A percentile compares a stretch with the other conserved stretches of the same genome.
Conservation (phyloP, 306 rosid species). For the Amphicarpaea edgeworthii region DNA sequence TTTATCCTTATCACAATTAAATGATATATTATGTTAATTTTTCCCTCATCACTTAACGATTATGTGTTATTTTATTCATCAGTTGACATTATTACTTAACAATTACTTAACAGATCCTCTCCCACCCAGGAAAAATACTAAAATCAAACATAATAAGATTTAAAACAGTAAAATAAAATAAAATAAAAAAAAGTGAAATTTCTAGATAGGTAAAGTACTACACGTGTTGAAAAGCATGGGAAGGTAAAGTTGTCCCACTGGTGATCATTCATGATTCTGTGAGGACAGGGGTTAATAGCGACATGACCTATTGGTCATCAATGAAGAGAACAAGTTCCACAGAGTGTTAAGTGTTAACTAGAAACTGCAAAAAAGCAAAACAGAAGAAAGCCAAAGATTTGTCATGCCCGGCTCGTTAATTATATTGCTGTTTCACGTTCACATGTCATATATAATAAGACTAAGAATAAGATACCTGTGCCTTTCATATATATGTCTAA, state of each 20-base stretch:
- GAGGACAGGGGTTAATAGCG: slow-evolving; percentile 41
- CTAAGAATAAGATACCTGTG: background rate
- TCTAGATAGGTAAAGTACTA: too few species aligned
- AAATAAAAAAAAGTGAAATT: too few species aligned
- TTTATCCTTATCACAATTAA: too few species aligned
- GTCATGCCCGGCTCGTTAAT: slow-evolving; percentile 18
- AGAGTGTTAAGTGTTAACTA: slow-evolving; percentile 42
- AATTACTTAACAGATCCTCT: too few species aligned
- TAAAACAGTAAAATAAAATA: too few species aligned
- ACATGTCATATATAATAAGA: slow-evolving; percentile 22
- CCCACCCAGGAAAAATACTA: too few species aligned
- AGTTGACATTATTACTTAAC: too few species aligned
- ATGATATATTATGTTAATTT: too few species aligned
- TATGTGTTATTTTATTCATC: too few species aligned
- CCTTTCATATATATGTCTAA: background rate
- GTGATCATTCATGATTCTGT: slow-evolving; percentile 40
- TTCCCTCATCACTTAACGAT: too few species aligned
- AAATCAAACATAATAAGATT: too few species aligned
- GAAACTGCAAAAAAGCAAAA: slow-evolving; percentile 16
- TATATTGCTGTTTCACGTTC: slow-evolving; percentile 25
- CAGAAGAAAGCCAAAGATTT: slow-evolving; percentile 37
- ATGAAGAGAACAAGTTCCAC: slow-evolving; percentile 46
- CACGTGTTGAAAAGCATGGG: slow-evolving; percentile 25
- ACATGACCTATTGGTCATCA: slow-evolving; percentile 39
- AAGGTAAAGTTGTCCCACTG: slow-evolving; percentile 21